phyloP scores from a whole-genome alignment of 164 flowering plant genomes.

The Dillenia turbinata region DNA sequence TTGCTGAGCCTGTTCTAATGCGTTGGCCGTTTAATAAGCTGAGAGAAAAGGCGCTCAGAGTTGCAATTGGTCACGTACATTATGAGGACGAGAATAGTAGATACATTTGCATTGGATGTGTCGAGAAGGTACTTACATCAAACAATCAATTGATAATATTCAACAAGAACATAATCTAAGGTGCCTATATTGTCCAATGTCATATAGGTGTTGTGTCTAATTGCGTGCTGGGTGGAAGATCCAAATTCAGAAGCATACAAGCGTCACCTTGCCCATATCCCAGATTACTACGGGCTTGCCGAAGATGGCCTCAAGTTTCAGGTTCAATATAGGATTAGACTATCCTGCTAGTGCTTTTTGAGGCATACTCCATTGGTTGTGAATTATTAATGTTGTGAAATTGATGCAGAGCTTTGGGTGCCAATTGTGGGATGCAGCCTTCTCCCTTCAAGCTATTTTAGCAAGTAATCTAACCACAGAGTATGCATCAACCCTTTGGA shows the following conservation, averaged over 20 bases:
- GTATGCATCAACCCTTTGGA: conserved; percentile 22
- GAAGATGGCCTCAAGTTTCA: conserved; percentile 51
- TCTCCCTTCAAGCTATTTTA: conserved; percentile 38
- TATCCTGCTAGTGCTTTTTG: not conserved
- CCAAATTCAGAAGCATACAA: conserved; percentile 45
- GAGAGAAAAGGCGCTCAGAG: conserved; percentile 29
- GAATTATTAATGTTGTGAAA: not conserved
- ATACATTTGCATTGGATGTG: conserved; percentile 29
- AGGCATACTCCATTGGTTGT: not conserved
- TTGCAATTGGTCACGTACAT: conserved; percentile 27
- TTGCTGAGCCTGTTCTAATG: conserved; percentile 28
- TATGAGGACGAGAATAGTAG: conserved; percentile 34
- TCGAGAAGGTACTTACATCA: conserved; percentile 25
- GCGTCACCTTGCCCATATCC: conserved; percentile 34
- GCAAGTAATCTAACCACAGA: conserved; percentile 30
- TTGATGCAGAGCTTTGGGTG: conserved; percentile 27
- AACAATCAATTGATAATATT: not conserved
- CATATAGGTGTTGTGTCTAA: conserved; percentile 27
- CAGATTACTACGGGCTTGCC: conserved; percentile 45
- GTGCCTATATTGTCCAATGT: no score
- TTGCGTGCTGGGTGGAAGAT: conserved; percentile 55
- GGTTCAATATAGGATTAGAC: conserved; percentile 9
- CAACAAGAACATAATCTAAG: not conserved
- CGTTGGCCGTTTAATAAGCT: conserved; percentile 29
- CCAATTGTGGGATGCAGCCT: conserved; percentile 41